Base-by-base conservation (phyloP, 345 rosid genomes). In the Clarkia xantiana region DNA sequence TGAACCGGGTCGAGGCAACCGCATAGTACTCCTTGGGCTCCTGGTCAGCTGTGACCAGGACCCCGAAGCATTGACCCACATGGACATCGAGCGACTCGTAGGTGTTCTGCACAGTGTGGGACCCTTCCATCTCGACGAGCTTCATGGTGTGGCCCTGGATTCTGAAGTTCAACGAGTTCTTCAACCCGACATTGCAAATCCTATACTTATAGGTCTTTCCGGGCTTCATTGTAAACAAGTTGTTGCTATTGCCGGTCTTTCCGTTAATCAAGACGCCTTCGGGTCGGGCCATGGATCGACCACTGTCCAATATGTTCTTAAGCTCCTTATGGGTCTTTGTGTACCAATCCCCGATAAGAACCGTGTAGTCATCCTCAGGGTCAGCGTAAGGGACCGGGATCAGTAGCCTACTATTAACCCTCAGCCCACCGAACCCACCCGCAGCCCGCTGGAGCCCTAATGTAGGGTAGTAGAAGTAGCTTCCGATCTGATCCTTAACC, bases 401-500 rank as follows among this genome's bases (percentile, higher is more conserved):
- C n/a, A 80, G 74, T 29, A 71, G 55, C 25, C 94, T 82, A 59
- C 83, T 83, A 63, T 83, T 74, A 50, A 83, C 68, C 10, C 73
- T 71, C 44, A 83, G 74, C 40, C 88, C 84, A 14, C 94, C 94
- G n/a, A 80, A 84, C 18, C 72, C 94, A 9, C 94, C 94, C 6
- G 73, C 52, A 2, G 72, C 76, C 19, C 75, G 71, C 66, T 78
- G 94, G 62, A 76, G 53, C 22, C 52, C 51, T 7, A 76, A 72
- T 56, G 70, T 43, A n/a, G 94, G 94, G 60, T 74, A 78, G 59
- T 84, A 84, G 23, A 70, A 62, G 74, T 76, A 82, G 63, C 83
- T 79, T 10, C 91, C 91, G 17, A 87, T 87, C 62, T 87, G 94
- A 44, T 87, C 96, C 77, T 87, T 86, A n/a, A n/a, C n/a, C n/a